Conservation (phyloP, 495 filamentous ascomycete species). For the Tuber melanosporum region DNA sequence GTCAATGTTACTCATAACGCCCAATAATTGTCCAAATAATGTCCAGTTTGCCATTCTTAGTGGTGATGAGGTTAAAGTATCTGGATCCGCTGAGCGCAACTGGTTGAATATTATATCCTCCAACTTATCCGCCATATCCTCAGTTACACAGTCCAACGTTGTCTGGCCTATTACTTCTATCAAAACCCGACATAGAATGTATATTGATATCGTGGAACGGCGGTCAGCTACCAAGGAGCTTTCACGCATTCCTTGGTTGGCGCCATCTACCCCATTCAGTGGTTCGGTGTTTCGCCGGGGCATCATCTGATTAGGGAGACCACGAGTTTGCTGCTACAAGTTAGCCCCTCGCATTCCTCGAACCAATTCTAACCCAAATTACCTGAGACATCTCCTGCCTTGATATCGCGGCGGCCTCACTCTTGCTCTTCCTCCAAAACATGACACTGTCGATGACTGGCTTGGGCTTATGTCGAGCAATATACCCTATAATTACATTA, state of each 20-base stretch:
- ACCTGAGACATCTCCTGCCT: constrained; percentile 61
- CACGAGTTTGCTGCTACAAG: constrained; percentile 27
- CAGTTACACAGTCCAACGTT: constrained; percentile 68
- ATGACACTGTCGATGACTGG: constrained; percentile 95
- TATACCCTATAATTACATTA: constrained; percentile 51
- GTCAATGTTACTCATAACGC: constrained; percentile 88
- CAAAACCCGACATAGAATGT: constrained; percentile 85
- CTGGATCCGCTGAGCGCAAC: constrained; percentile 76
- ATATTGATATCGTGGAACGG: constrained; percentile 85
- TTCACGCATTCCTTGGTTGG: constrained; percentile 26
- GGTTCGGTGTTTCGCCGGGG: constrained; percentile 41
- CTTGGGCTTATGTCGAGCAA: constrained; percentile 87
- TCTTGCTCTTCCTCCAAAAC: constrained; percentile 92
- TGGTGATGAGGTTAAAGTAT: constrained; percentile 68
- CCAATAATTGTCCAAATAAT: constrained; percentile 81
- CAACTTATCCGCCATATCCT: constrained; percentile 80
- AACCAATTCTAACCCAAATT: constrained; percentile 25
- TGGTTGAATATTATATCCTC: constrained; percentile 94
- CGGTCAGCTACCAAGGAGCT: constrained; percentile 59
- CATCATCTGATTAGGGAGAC: constrained; percentile 25
- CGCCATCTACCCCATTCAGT: constrained; percentile 21
- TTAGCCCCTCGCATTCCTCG: not conserved
- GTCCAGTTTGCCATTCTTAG: constrained; percentile 90
- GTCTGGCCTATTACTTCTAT: constrained; percentile 92
- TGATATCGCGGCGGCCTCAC: constrained; percentile 66